Conservation (phyloP, 106 monocot species). For the Allium cepa region DNA sequence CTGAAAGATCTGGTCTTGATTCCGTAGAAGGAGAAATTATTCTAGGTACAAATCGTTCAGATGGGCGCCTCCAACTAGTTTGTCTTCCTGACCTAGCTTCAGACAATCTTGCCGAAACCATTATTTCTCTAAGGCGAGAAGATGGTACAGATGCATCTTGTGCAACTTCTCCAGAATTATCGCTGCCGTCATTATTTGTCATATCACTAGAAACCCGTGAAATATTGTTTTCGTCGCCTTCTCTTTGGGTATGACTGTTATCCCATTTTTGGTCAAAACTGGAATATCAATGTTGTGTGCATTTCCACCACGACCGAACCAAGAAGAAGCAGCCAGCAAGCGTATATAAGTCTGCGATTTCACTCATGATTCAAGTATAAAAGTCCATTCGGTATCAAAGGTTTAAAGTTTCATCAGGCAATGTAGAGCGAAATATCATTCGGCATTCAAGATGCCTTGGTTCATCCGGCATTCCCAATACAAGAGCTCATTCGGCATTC, state of each 20-base stretch:
- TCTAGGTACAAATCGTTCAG: conserved; percentile 44
- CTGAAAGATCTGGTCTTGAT: conserved; percentile 43
- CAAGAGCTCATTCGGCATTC: too few species aligned
- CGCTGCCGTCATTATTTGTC: conserved; percentile 23
- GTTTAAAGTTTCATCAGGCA: too few species aligned
- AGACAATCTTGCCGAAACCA: conserved; percentile 19
- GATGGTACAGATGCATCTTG: conserved; percentile 17
- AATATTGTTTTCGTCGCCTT: conserved; percentile 14
- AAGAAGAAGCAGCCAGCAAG: too few species aligned
- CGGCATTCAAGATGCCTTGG: too few species aligned
- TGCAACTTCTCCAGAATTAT: conserved; percentile 40
- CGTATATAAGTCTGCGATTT: too few species aligned
- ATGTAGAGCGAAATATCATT: too few species aligned
- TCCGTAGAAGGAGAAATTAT: conserved; percentile 47
- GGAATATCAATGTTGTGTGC: too few species aligned
- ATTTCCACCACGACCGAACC: too few species aligned
- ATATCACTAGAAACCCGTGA: conserved; percentile 29
- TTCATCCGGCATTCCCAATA: too few species aligned
- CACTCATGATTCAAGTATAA: too few species aligned
- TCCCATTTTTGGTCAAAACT: too few species aligned
- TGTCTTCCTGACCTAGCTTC: conserved; percentile 46
- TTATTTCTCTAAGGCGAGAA: conserved; percentile 27
- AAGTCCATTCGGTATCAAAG: too few species aligned
- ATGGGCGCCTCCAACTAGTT: conserved; percentile 40
- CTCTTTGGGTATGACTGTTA: conserved; percentile 6